phyloP scores from a whole-genome alignment of 1,284 basidiomycete species.

The Salmacisia buchloeana region DNA sequence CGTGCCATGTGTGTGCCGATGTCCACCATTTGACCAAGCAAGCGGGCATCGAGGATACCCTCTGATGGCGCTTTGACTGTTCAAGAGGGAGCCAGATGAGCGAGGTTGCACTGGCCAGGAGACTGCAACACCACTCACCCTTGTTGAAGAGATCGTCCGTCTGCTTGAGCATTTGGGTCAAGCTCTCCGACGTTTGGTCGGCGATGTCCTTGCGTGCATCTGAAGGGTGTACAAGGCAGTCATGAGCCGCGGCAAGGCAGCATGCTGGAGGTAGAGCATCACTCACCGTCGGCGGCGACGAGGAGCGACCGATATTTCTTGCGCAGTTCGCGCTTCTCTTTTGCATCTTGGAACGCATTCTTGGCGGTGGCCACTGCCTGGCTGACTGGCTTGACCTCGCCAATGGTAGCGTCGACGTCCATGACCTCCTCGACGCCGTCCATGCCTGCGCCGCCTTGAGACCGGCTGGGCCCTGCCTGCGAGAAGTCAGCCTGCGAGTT shows the following conservation, averaged over 20 bases:
- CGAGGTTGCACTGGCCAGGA: neutral
- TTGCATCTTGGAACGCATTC: constrained; percentile 14
- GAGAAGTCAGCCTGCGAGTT: neutral
- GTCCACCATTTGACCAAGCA: constrained; percentile 35
- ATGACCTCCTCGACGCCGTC: neutral
- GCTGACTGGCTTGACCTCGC: neutral
- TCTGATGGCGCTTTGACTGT: constrained; percentile 32
- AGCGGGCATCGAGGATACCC: constrained; percentile 38
- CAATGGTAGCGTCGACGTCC: neutral
- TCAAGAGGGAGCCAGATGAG: neutral
- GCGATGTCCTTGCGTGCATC: constrained; percentile 19
- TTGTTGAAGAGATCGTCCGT: constrained; percentile 22
- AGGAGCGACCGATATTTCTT: constrained; percentile 35
- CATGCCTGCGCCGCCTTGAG: neutral
- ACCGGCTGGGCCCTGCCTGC: neutral
- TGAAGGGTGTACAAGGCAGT: constrained; percentile 1
- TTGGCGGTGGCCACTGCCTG: neutral
- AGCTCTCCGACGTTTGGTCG: constrained; percentile 12
- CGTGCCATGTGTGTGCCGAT: constrained; percentile 41
- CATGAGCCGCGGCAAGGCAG: neutral
- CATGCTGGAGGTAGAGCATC: neutral
- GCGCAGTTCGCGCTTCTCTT: constrained; percentile 29
- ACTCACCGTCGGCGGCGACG: constrained; percentile 24
- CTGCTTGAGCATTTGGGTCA: constrained; percentile 15
- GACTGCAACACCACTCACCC: constrained; percentile 9